Conservation (phyloP, 805 yeast genomes). For the Pichia gijzeniarum region DNA sequence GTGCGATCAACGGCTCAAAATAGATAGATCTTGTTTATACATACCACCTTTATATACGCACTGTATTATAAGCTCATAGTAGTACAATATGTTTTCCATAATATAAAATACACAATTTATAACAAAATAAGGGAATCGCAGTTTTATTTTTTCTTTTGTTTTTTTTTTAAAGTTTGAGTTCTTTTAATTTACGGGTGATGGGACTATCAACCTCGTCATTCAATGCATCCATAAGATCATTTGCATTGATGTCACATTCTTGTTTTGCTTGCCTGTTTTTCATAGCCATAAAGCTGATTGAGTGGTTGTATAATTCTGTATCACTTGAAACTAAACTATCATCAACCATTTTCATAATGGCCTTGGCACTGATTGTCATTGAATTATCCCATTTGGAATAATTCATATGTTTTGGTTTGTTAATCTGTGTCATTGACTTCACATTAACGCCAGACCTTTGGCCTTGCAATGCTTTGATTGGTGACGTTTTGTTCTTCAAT, state of each 20-base stretch:
- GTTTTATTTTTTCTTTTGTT: neutral
- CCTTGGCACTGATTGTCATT: slow-evolving; percentile 32
- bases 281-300: slow-evolving; percentile 15
- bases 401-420: slow-evolving; percentile 10
- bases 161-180: neutral
- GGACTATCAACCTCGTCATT: slow-evolving; percentile 6
- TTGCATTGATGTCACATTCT: slow-evolving; percentile 25
- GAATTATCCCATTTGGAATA: slow-evolving; percentile 31
- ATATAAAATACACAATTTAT: neutral
- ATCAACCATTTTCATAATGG: slow-evolving; percentile 34
- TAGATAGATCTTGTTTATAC: no score
- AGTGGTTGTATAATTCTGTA: slow-evolving; percentile 23
- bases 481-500: slow-evolving; percentile 5
- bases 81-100: neutral
- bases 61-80: neutral
- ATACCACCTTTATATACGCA: no score
- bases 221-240: slow-evolving; percentile 27
- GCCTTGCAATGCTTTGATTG: neutral
- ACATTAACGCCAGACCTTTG: slow-evolving; percentile 11
- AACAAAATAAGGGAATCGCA: no score
- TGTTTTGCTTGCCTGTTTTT: slow-evolving; percentile 8
- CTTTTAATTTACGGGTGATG: slow-evolving; percentile 1
- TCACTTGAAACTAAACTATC: slow-evolving; percentile 34
- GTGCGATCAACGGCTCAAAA: no score
- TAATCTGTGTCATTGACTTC: neutral